These are phyloP conservation scores for Fonsecaea erecta DNA, from an alignment of 2,329 filamentous ascomycete species.

Conservation along the genomic window DNA sequence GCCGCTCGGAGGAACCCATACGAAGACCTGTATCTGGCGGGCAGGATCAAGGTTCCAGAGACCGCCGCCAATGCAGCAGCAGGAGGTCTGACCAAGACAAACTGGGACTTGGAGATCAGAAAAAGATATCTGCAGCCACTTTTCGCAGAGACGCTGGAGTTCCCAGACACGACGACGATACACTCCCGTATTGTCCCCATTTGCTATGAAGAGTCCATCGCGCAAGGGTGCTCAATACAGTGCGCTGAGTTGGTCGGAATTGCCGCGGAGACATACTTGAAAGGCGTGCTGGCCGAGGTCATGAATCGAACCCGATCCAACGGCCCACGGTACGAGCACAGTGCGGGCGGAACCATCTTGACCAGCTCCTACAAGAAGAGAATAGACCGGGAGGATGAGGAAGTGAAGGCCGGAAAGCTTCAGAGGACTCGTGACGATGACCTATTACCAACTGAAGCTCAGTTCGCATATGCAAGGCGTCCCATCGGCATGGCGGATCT, in stretches of 20 bases:
- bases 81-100: slow-evolving; percentile 77
- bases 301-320: slow-evolving; percentile 61
- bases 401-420: slow-evolving; percentile 73
- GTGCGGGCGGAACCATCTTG: slow-evolving; percentile 73
- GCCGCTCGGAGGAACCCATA: slow-evolving; percentile 39
- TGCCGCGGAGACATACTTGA: slow-evolving; percentile 66
- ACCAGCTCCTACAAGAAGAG: slow-evolving; percentile 78
- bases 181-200: slow-evolving; percentile 66
- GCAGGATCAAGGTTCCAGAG: slow-evolving; percentile 59
- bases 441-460: slow-evolving; percentile 78
- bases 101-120: slow-evolving; percentile 69
- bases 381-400: slow-evolving; percentile 75
- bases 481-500: slow-evolving; percentile 79
- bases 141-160: slow-evolving; percentile 65
- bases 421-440: slow-evolving; percentile 72
- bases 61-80: slow-evolving; percentile 54
- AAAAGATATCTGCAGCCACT: slow-evolving; percentile 68
- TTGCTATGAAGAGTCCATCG: slow-evolving; percentile 67
- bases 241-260: slow-evolving; percentile 66
- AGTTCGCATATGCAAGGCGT: slow-evolving; percentile 71
- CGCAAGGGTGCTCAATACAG: slow-evolving; percentile 56
- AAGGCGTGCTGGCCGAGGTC: slow-evolving; percentile 62
- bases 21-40: slow-evolving; percentile 52
- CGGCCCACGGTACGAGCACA: slow-evolving; percentile 61
- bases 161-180: slow-evolving; percentile 63